These are phyloP conservation scores for Fusarium coicis DNA, from an alignment of 2,329 filamentous ascomycete genomes.

Conservation along the genomic window DNA sequence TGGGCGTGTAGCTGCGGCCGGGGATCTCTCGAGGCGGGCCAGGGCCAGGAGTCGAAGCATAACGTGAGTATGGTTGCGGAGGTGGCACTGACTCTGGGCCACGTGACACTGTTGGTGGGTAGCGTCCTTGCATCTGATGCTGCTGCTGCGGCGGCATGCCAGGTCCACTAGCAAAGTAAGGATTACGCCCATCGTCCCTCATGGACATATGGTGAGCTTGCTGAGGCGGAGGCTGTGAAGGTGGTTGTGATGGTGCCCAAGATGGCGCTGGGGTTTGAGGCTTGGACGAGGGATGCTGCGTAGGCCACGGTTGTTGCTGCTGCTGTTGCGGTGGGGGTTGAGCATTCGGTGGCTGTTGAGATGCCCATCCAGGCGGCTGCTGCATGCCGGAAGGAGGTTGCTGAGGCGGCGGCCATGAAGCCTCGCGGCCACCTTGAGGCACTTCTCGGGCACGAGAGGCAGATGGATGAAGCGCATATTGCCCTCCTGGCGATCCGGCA, in stretches of 20 bases:
- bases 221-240: conserved; percentile 48
- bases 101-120: conserved; percentile 52
- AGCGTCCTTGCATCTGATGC: conserved; percentile 52
- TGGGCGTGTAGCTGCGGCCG: conserved; percentile 59
- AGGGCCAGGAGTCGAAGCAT: conserved; percentile 56
- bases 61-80: conserved; percentile 55
- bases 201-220: conserved; percentile 50
- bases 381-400: conserved; percentile 39
- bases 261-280: conserved; percentile 49
- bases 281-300: conserved; percentile 48
- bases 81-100: conserved; percentile 54
- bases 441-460: conserved; percentile 57
- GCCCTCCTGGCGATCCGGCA: conserved; percentile 64
- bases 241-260: conserved; percentile 50
- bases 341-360: conserved; percentile 46
- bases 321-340: conserved; percentile 48
- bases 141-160: conserved; percentile 44
- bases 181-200: conserved; percentile 52
- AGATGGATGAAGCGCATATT: conserved; percentile 63
- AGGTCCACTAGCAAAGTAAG: conserved; percentile 49
- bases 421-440: conserved; percentile 51
- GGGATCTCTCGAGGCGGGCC: conserved; percentile 55
- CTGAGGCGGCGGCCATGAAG: conserved; percentile 48
- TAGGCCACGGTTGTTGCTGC: conserved; percentile 48
- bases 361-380: conserved; percentile 46